Base-by-base conservation (phyloP, 305 asterid genomes). In the Fraxinus floribunda region DNA sequence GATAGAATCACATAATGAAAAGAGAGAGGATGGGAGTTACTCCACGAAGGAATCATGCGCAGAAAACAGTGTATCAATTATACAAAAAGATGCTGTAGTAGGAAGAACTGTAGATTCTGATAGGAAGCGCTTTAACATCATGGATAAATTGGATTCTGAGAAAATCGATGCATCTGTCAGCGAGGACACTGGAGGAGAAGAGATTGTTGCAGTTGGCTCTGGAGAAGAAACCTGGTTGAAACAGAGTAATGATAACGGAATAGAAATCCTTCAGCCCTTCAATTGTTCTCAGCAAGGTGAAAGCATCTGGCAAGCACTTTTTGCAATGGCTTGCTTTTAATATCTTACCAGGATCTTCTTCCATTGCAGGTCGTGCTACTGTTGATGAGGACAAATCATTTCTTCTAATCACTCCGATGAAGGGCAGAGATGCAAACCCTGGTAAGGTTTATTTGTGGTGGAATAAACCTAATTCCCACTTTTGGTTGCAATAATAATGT, bases 361-460 rank as follows among this genome's bases (percentile, higher is more conserved):
- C 70, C 8, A 78, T 26, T 72, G 82, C 83, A 78, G 83, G 55
- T 78, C 38, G 57, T 78, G 76, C 55, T 36, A 34, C 64, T 73
- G 18, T 78, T 72, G 76, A 80, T 73, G 76, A 36, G 41, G 79
- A 18, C 29, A 55, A 46, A 66, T 4, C 76, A 83, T 73, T 44
- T 41, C 41, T 18, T 82, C 34, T 34, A 20, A 46, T 70, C 41
- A 29, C 39, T 82, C 34, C 75, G 18, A 70, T 3, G 29, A 41
- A 72, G 77, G 76, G 70, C 32, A 4, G 32, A 26, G 80, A 57
- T 73, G 68, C 60, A 24, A 76, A 26, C 64, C 83, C 30, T n/a
- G 82, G 85, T 83, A 46, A 60, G 75, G 75, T 15, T 70, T 30
- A 30, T 29, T 70, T 70, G 75, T 30, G 5, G 10, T 30, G 75